These are phyloP conservation scores for Diaporthe ampelina DNA, from an alignment of 2,329 filamentous ascomycete genomes.

Conservation along the genomic window DNA sequence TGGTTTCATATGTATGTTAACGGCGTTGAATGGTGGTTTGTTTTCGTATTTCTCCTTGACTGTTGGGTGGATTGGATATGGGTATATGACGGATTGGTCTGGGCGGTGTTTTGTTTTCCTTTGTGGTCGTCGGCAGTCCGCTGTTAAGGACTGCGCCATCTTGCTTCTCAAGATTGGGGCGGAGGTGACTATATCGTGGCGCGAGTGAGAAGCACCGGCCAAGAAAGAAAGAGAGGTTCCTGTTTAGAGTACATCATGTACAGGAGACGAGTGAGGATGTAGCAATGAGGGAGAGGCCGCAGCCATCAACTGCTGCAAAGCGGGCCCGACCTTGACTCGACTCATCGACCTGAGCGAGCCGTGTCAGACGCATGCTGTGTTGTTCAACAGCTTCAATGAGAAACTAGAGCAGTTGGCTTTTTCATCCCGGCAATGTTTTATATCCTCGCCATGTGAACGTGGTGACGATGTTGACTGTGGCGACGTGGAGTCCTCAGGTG, in stretches of 20 bases:
- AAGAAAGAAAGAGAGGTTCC: too few species aligned
- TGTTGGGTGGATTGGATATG: neutral
- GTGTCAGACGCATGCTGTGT: constrained; percentile 8
- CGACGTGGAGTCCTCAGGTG: neutral
- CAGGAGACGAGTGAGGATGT: neutral
- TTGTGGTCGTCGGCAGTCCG: neutral
- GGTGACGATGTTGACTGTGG: neutral
- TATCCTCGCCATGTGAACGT: neutral
- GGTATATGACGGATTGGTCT: neutral
- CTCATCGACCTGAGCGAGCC: neutral
- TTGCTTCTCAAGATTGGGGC: neutral
- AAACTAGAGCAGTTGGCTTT: neutral
- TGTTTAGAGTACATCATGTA: neutral
- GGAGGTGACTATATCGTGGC: neutral
- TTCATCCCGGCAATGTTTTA: neutral
- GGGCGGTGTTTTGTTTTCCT: neutral
- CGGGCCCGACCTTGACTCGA: neutral
- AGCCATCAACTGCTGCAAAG: constrained; percentile 31
- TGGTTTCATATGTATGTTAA: neutral
- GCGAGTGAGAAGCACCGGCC: neutral
- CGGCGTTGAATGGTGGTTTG: neutral
- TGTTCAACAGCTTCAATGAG: constrained; percentile 27
- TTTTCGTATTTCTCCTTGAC: neutral
- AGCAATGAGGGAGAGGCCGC: neutral
- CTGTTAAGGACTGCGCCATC: neutral